A percentile compares a stretch with the other conserved stretches of the same genome.
Evolutionary conservation across 768 basidiomycete genomes (phyloP).

Genomic region (Psilocybe sp.): DNA sequence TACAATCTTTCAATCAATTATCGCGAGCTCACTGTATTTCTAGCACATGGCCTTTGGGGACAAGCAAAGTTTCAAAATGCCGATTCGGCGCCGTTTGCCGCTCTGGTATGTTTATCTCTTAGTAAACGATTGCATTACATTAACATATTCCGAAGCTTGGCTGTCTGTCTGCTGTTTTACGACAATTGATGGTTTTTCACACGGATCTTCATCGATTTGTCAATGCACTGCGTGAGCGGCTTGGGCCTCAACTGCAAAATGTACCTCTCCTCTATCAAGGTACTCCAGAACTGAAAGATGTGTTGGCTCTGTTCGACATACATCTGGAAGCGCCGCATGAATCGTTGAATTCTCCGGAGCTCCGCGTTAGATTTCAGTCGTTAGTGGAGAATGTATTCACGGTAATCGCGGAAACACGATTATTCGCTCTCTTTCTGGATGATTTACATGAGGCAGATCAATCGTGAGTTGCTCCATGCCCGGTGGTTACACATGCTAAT

Average conservation of each 20-base stretch:
- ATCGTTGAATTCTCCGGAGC: slow-evolving; percentile 52
- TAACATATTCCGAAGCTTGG: slow-evolving; percentile 40
- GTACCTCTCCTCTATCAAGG: slow-evolving; percentile 70
- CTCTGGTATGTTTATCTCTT: slow-evolving; percentile 40
- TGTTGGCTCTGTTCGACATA: slow-evolving; percentile 55
- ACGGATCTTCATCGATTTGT: slow-evolving; percentile 70
- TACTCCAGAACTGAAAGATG: slow-evolving; percentile 65
- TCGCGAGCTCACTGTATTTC: not conserved
- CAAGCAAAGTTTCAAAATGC: slow-evolving; percentile 70
- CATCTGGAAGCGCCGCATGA: slow-evolving; percentile 50
- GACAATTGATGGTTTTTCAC: slow-evolving; percentile 73
- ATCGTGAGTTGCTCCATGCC: slow-evolving; percentile 37
- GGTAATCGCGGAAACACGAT: slow-evolving; percentile 64
- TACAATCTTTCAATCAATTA: not conserved
- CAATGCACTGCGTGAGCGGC: slow-evolving; percentile 48
- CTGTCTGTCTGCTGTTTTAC: slow-evolving; percentile 67
- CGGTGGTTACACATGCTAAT: not conserved
- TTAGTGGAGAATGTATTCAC: slow-evolving; percentile 69
- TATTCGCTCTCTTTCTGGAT: slow-evolving; percentile 71
- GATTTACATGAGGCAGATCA: slow-evolving; percentile 76
- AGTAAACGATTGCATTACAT: not conserved
- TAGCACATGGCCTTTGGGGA: slow-evolving; percentile 72
- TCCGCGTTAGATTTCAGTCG: slow-evolving; percentile 68
- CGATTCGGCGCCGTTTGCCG: slow-evolving; percentile 67
- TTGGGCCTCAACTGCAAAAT: slow-evolving; percentile 71